These are phyloP conservation scores for Conoideocrella luteorostrata DNA, from an alignment of 2,329 filamentous ascomycete species.

Conservation along the genomic window DNA sequence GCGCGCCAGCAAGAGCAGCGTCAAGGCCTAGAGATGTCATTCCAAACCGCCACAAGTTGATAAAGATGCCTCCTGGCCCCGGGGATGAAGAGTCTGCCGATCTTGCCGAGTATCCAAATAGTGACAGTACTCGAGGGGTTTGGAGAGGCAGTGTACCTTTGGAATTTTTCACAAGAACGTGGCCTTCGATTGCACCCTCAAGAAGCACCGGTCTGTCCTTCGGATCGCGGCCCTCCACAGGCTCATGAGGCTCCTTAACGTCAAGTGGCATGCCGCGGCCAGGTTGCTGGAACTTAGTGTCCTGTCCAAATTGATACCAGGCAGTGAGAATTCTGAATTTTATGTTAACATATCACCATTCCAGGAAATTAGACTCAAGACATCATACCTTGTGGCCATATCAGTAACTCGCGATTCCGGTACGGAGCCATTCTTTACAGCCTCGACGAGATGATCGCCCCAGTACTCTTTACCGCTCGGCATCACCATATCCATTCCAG, in stretches of 20 bases:
- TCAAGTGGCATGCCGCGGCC: slow-evolving; percentile 46
- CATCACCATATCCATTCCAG: slow-evolving; percentile 70
- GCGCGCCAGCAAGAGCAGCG: slow-evolving; percentile 17
- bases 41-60: slow-evolving; percentile 27
- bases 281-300: slow-evolving; percentile 37
- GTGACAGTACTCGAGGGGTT: slow-evolving; percentile 42
- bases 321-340: slow-evolving; percentile 38
- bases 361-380: neutral
- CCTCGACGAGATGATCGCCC: slow-evolving; percentile 48
- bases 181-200: slow-evolving; percentile 55
- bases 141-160: slow-evolving; percentile 49
- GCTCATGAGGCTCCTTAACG: slow-evolving; percentile 41
- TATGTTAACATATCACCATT: neutral
- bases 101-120: slow-evolving; percentile 57
- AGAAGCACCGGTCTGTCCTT: slow-evolving; percentile 34
- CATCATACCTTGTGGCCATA: slow-evolving; percentile 44
- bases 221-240: slow-evolving; percentile 49
- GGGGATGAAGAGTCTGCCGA: slow-evolving; percentile 38
- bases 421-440: slow-evolving; percentile 55
- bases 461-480: slow-evolving; percentile 38
- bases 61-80: slow-evolving; percentile 27
- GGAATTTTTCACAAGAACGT: slow-evolving; percentile 58
- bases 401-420: slow-evolving; percentile 50
- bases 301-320: slow-evolving; percentile 51
- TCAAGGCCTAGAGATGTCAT: neutral